phyloP scores from a whole-genome alignment of 1,284 basidiomycete species.

The Abortiporus biennis region DNA sequence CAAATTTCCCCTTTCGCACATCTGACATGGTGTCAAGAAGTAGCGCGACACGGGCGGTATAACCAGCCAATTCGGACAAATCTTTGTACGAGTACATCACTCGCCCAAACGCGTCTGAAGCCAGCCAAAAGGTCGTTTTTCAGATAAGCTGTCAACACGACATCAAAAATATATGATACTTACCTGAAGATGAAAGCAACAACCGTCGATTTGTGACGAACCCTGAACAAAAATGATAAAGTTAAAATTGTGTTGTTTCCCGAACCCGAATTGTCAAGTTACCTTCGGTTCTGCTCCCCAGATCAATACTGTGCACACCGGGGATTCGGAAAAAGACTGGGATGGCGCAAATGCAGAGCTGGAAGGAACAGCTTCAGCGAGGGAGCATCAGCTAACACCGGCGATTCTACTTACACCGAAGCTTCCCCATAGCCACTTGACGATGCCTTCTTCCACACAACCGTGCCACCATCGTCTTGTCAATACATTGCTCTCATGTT shows the following conservation, averaged over 20 bases:
- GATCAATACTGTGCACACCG: conserved; percentile 60
- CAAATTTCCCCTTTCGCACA: conserved; percentile 78
- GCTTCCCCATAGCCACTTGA: conserved; percentile 97
- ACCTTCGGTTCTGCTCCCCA: conserved; percentile 87
- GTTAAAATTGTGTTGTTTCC: too few relatives aligned
- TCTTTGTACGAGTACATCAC: conserved; percentile 98
- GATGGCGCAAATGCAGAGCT: conserved; percentile 89
- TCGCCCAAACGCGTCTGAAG: conserved; percentile 68
- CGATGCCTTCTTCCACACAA: conserved; percentile 90
- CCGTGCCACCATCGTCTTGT: conserved; percentile 85
- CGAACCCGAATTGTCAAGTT: too few relatives aligned
- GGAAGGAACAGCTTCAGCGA: neutral
- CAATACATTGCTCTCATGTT: conserved; percentile 85
- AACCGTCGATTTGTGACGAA: conserved; percentile 94
- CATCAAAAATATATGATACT: conserved; percentile 2
- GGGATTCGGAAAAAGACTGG: conserved; percentile 92
- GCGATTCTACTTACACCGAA: conserved; percentile 60
- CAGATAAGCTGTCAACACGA: neutral
- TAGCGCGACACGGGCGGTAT: conserved; percentile 87
- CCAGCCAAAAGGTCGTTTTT: neutral
- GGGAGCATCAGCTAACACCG: neutral
- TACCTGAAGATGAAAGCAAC: conserved; percentile 76
- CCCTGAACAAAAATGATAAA: conserved; percentile 34
- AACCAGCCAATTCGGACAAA: conserved; percentile 91
- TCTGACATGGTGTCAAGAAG: conserved; percentile 92